Percentiles rank a stretch among this genome's conserved stretches.
Conservation (phyloP, 2,329 filamentous ascomycete genomes). For the Venturia oleaginea region DNA sequence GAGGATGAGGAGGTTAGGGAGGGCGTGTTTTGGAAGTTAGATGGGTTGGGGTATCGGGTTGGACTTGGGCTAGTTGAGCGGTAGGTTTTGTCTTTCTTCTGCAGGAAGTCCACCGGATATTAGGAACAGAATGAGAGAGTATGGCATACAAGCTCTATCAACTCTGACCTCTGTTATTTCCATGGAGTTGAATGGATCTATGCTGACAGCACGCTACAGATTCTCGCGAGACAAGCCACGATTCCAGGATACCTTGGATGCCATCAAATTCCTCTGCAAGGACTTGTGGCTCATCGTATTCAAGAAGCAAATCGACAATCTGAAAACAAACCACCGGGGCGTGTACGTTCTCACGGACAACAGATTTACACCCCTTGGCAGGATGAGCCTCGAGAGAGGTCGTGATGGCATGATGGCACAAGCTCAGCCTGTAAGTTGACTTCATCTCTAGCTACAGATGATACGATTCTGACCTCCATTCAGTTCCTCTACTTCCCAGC, state of each 20-base stretch:
- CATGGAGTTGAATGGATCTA: background rate
- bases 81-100: constrained; percentile 38
- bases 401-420: constrained; percentile 47
- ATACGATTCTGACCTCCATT: background rate
- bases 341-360: constrained; percentile 96
- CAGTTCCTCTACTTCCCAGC: constrained; percentile 94
- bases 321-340: constrained; percentile 95
- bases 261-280: constrained; percentile 98
- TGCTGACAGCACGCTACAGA: constrained; percentile 33
- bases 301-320: constrained; percentile 93
- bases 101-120: background rate
- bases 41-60: constrained; percentile 80
- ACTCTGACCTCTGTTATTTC: background rate
- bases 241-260: constrained; percentile 85
- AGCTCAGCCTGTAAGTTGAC: constrained; percentile 64
- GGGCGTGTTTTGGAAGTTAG: constrained; percentile 74
- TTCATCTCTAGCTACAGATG: background rate
- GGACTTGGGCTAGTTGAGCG: constrained; percentile 87
- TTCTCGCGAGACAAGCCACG: constrained; percentile 78
- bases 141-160: no score
- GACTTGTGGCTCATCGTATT: constrained; percentile 94
- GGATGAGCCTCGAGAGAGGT: constrained; percentile 71
- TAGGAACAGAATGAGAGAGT: no score
- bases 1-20: constrained; percentile 79
- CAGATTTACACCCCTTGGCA: constrained; percentile 74